These are phyloP conservation scores for Amanita pallidorosea DNA, from an alignment of 768 basidiomycete species.

Conservation along the genomic window DNA sequence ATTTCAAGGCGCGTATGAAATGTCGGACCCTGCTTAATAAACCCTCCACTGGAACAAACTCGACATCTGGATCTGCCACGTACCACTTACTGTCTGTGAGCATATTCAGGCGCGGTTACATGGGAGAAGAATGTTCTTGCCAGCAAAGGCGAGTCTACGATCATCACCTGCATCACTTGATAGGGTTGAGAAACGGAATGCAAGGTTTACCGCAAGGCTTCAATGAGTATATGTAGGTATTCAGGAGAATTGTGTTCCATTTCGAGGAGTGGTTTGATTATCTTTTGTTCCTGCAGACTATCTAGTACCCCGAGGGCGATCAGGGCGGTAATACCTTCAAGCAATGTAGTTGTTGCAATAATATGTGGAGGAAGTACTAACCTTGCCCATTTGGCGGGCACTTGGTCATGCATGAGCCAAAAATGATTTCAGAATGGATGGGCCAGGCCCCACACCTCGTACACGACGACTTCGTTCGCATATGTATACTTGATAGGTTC, in stretches of 20 bases:
- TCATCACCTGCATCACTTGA: slow-evolving; percentile 2
- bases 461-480: slow-evolving; percentile 74
- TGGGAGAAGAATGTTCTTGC: slow-evolving; percentile 24
- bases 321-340: slow-evolving; percentile 75
- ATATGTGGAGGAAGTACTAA: slow-evolving; percentile 2
- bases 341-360: not conserved
- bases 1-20: not conserved
- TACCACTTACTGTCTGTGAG: slow-evolving; percentile 73
- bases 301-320: slow-evolving; percentile 92
- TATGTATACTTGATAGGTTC: slow-evolving; percentile 91
- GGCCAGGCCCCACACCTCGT: slow-evolving; percentile 52
- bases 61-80: slow-evolving; percentile 82
- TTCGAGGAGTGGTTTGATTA: slow-evolving; percentile 56
- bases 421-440: not conserved
- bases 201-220: slow-evolving; percentile 59
- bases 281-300: slow-evolving; percentile 65
- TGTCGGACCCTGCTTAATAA: slow-evolving; percentile 68
- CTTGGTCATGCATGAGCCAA: slow-evolving; percentile 24
- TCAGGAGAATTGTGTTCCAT: slow-evolving; percentile 87
- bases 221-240: slow-evolving; percentile 82
- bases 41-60: slow-evolving; percentile 68
- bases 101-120: not conserved
- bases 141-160: slow-evolving; percentile 58
- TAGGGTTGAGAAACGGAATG: not conserved
- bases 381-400: slow-evolving; percentile 98